Evolutionary conservation across 306 rosid species (phyloP), one percentile per base, ranked within the genome.

Genomic region (Cucurbita pepo): DNA sequence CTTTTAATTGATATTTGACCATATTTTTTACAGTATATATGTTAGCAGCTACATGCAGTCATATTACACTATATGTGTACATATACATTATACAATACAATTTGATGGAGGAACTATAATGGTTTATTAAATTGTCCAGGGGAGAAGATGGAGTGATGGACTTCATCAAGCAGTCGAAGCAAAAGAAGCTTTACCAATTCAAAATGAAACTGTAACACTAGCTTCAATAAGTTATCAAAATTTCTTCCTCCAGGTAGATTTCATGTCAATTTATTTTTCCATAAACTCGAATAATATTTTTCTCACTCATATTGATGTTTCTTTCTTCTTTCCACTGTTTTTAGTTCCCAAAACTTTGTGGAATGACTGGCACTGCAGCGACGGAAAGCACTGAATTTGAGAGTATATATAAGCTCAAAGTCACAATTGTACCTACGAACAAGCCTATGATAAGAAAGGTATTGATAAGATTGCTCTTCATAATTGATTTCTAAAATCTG

Each of bases 111-210:
- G 71, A 65, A 47, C 14, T 44, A 45, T 67, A 66, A 44, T 45
- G 54, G 54, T 56, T 56, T 5, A 5, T 73, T 74, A 5, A 21
- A 7, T 45, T 44, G 21, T 60, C 30, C 30, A 94, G 98, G 98
- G 97, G 75, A 87, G 98, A 86, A 83, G 97, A 83, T 94, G 98
- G 98, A 94, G 98, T 83, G 98, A 94, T 71, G 97, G 98, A 77
- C 97, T 94, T 81, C 98, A 90, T 85, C 98, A 94, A 85, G 98
- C 98, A 52, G 97, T 94, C 71, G 98, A 94, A 89, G 98, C 98
- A 73, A 94, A 94, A 86, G 98, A 94, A 89, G 88, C 91, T 78
- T 66, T 94, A 64, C 97, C 98, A 25, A 88, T 90, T 77, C 98
- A 94, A 84, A 94, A 89, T 81, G 98, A 94, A 89, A 94, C 97